Evolutionary conservation across 345 rosid genomes (phyloP).

Genomic region (Laguncularia racemosa): DNA sequence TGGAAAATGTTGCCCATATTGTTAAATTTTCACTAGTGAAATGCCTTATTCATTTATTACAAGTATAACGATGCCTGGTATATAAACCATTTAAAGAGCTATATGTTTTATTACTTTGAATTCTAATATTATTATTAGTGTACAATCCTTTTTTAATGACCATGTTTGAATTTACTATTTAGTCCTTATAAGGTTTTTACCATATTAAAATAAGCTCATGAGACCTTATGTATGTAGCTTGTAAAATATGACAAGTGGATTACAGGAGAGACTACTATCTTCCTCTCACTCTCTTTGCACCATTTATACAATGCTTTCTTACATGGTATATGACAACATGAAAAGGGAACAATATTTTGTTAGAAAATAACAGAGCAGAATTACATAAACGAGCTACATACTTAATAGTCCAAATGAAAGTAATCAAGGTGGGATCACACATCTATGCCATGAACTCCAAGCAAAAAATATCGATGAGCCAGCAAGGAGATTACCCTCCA

Average conservation of each 20-base stretch:
- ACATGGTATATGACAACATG: no score
- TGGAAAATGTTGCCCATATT: conserved; percentile 1
- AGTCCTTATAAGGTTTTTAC: no score
- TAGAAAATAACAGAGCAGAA: no score
- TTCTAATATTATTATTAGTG: no score
- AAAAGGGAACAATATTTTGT: no score
- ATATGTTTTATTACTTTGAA: neutral
- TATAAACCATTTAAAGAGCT: neutral
- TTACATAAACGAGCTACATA: no score
- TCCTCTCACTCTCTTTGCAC: neutral
- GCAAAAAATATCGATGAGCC: conserved; percentile 69
- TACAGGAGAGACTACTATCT: neutral
- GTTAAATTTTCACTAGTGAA: conserved; percentile 1
- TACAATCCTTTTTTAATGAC: no score
- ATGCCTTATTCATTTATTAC: neutral
- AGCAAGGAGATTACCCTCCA: conserved; percentile 71
- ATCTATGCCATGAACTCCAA: conserved; percentile 58
- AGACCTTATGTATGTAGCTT: no score
- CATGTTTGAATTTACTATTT: no score
- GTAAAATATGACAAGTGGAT: neutral
- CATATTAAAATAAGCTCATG: no score
- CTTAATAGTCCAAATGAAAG: neutral
- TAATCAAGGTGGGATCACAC: conserved; percentile 32
- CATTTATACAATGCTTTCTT: neutral
- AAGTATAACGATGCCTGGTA: neutral